phyloP scores from a whole-genome alignment of 768 basidiomycete species.

The Russula ochroleuca region DNA sequence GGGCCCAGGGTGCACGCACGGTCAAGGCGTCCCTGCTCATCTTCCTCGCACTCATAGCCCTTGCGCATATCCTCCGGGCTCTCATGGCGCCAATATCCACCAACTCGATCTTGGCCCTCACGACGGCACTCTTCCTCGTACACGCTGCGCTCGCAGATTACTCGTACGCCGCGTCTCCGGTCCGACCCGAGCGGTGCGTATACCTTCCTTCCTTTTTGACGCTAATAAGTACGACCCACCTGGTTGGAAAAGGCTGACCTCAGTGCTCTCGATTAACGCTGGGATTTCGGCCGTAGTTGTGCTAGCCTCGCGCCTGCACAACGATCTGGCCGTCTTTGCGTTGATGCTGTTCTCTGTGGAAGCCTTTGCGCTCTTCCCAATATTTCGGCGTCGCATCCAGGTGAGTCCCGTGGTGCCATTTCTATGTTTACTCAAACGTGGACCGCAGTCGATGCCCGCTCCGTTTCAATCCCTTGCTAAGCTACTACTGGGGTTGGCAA shows the following conservation, averaged over 20 bases:
- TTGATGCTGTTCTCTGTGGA: conserved; percentile 82
- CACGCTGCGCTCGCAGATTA: conserved; percentile 86
- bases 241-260: conserved; percentile 54
- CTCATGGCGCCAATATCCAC: conserved; percentile 92
- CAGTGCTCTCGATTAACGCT: conserved; percentile 85
- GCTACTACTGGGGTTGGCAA: conserved; percentile 49
- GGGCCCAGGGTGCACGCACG: conserved; percentile 54
- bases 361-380: conserved; percentile 78
- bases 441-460: conserved; percentile 44
- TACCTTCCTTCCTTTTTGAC: neutral
- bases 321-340: conserved; percentile 84
- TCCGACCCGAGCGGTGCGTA: conserved; percentile 21
- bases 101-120: conserved; percentile 94
- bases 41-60: conserved; percentile 81
- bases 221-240: neutral
- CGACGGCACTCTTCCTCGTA: conserved; percentile 77
- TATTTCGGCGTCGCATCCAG: conserved; percentile 69
- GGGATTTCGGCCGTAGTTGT: conserved; percentile 92
- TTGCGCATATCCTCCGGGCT: conserved; percentile 88
- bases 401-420: conserved; percentile 36
- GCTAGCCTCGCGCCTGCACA: conserved; percentile 80
- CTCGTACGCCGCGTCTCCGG: conserved; percentile 42
- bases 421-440: conserved; percentile 8
- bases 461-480: conserved; percentile 51
- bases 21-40: conserved; percentile 82